Conservation (phyloP, 192 early-diverging fungal genomes). For the Backusella mclennaniae region DNA sequence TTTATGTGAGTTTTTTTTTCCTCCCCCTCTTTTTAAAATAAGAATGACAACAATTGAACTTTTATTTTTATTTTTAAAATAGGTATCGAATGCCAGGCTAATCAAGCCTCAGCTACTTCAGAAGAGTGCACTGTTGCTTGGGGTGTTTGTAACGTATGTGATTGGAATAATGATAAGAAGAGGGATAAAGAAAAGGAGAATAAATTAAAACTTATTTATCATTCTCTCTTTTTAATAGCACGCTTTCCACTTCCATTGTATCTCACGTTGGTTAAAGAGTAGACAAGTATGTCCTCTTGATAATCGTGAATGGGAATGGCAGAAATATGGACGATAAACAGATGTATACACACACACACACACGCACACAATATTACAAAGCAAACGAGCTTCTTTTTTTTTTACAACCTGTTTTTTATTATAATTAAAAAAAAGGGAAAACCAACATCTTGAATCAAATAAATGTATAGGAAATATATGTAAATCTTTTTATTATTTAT, state of each 20-base stretch:
- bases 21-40: too few relatives aligned
- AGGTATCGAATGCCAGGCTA: conserved; percentile 98
- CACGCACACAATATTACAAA: not conserved
- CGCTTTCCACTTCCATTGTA: conserved; percentile 99
- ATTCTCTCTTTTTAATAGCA: conserved; percentile 53
- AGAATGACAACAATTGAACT: not conserved
- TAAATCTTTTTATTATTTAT: not conserved
- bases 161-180: not conserved
- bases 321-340: conserved; percentile 66
- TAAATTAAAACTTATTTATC: not conserved
- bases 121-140: conserved; percentile 96
- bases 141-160: conserved; percentile 90
- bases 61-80: conserved; percentile 1
- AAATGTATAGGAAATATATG: not conserved
- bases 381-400: too few relatives aligned
- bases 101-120: conserved; percentile 88
- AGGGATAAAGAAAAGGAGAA: not conserved
- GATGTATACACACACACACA: not conserved
- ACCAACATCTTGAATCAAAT: not conserved
- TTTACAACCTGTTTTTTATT: too few relatives aligned
- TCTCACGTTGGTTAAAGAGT: conserved; percentile 96
- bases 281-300: conserved; percentile 96
- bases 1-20: conserved; percentile 62
- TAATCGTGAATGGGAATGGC: conserved; percentile 98
- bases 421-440: not conserved